Conservation (phyloP, 2,329 filamentous ascomycete genomes). For the Hymenotorrendiella dingleyae region DNA sequence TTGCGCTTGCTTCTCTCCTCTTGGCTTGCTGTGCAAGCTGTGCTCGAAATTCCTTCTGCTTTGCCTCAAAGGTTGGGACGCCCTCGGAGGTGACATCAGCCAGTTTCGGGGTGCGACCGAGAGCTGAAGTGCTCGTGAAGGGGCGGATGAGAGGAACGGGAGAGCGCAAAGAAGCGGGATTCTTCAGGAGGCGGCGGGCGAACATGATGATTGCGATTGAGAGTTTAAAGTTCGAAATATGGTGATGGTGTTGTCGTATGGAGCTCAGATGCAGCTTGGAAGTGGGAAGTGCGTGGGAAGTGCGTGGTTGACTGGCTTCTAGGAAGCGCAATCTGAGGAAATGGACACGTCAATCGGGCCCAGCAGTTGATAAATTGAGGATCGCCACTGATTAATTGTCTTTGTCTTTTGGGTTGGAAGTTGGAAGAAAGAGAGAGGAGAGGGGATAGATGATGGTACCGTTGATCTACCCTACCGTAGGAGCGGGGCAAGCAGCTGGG, state of each 20-base stretch:
- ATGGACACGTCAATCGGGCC: background rate
- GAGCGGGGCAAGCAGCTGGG: no score
- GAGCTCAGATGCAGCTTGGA: background rate
- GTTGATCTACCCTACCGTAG: no score
- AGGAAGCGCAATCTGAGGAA: constrained; percentile 3
- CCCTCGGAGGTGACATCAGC: constrained; percentile 74
- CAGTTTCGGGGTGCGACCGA: constrained; percentile 60
- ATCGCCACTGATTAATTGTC: background rate
- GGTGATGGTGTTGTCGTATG: background rate
- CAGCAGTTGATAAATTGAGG: background rate
- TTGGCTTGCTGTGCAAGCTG: constrained; percentile 70
- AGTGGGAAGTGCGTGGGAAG: background rate
- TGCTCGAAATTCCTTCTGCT: constrained; percentile 83
- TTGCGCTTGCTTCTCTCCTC: constrained; percentile 86
- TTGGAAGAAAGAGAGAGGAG: background rate
- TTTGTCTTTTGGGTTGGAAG: background rate
- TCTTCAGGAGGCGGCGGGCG: constrained; percentile 12
- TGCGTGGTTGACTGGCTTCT: constrained; percentile 1
- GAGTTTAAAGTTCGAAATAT: background rate
- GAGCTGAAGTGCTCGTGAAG: constrained; percentile 49
- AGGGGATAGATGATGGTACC: no score
- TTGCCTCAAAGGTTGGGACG: constrained; percentile 70
- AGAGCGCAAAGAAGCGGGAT: constrained; percentile 30
- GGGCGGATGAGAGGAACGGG: constrained; percentile 40
- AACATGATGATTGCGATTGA: constrained; percentile 32